Conservation (phyloP, 352 stramenopile species). For the Phytophthora chlamydospora region DNA sequence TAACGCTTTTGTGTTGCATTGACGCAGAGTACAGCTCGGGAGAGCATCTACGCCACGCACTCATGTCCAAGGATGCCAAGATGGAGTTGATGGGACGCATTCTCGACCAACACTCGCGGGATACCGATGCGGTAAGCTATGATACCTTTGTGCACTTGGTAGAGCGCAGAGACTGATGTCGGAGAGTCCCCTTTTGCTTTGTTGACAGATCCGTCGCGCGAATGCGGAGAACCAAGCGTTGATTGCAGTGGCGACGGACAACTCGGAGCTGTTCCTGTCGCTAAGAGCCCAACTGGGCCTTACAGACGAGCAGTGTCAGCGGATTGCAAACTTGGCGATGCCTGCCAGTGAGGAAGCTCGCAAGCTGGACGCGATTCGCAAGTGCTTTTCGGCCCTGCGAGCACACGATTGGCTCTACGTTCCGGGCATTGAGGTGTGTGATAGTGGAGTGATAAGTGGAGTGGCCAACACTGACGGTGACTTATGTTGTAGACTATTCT, state of each 20-base stretch:
- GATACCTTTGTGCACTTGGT: too few relatives aligned
- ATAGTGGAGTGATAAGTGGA: background rate
- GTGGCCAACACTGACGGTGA: conserved; percentile 1
- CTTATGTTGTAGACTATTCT: conserved; percentile 58
- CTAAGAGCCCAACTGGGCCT: conserved; percentile 68
- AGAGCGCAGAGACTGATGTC: too few relatives aligned
- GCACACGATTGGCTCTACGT: conserved; percentile 90
- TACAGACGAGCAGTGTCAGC: conserved; percentile 71
- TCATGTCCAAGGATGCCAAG: conserved; percentile 88
- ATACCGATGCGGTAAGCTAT: conserved; percentile 69
- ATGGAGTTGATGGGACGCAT: conserved; percentile 82
- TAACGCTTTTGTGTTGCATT: background rate
- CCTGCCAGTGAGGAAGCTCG: conserved; percentile 67
- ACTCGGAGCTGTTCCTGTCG: conserved; percentile 61
- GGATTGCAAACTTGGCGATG: conserved; percentile 50
- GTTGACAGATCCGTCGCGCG: conserved; percentile 68
- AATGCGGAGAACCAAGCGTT: conserved; percentile 86
- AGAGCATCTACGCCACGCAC: conserved; percentile 78
- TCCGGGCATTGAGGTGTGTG: conserved; percentile 74
- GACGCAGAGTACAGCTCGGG: conserved; percentile 72
- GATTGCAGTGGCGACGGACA: conserved; percentile 63
- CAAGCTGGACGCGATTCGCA: conserved; percentile 84
- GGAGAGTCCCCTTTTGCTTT: background rate
- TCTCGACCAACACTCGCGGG: conserved; percentile 76
- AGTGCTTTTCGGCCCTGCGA: conserved; percentile 84